Percentiles rank a stretch among this genome's conserved stretches.
Conservation (phyloP, 2,329 filamentous ascomycete genomes). For the Cercospora sp. region DNA sequence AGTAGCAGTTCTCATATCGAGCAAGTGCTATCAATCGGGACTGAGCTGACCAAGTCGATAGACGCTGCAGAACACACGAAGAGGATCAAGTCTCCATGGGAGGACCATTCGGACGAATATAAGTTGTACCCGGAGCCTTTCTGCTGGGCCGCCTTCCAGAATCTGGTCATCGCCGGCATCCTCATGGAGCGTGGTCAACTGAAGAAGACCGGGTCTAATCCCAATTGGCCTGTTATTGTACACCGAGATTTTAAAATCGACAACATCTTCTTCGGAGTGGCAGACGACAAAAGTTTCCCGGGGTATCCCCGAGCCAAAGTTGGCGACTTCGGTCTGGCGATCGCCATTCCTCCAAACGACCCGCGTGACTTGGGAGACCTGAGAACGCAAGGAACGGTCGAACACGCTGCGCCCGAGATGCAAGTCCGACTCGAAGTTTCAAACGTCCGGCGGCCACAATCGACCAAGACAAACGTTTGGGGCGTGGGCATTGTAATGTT, state of each 20-base stretch:
- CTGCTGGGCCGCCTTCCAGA: constrained; percentile 21
- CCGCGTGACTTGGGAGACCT: not conserved
- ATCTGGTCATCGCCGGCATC: constrained; percentile 18
- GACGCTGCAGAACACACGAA: not conserved
- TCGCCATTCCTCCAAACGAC: not conserved
- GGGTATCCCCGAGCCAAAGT: constrained; percentile 19
- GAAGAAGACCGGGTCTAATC: not conserved
- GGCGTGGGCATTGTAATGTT: constrained; percentile 22
- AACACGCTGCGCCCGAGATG: not conserved
- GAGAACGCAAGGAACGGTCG: not conserved
- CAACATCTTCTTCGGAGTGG: constrained; percentile 18
- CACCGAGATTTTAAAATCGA: constrained; percentile 22
- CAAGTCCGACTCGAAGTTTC: not conserved
- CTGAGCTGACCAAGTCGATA: not conserved
- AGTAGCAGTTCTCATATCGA: not conserved
- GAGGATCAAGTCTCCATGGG: not conserved
- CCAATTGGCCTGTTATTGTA: constrained; percentile 17
- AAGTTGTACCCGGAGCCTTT: constrained; percentile 20
- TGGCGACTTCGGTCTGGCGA: constrained; percentile 21
- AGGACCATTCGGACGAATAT: not conserved
- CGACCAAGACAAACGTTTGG: constrained; percentile 22
- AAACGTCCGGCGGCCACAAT: not conserved
- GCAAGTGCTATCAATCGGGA: not conserved
- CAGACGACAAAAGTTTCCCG: not conserved
- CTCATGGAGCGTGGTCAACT: constrained; percentile 21